Evolutionary conservation across 1,139 yeast genomes (phyloP), one percentile per base, ranked within the genome.

Genomic region (Kurtzmaniella natalensis): DNA sequence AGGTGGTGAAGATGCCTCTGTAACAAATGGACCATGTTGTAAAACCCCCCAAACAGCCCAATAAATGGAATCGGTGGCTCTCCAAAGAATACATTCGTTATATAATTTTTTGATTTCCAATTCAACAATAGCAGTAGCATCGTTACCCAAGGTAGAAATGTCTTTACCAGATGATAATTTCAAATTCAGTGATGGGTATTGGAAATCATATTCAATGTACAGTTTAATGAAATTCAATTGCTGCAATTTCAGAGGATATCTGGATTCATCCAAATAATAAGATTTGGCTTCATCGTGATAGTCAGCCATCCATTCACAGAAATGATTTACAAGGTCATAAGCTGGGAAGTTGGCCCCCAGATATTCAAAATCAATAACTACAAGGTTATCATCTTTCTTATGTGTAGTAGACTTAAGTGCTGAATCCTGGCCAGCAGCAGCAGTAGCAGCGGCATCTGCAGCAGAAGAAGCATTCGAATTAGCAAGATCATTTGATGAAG

Each of bases 11-110:
- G 28, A 32, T 8, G 37, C 25, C 3, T 43, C 33, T 1, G 47
- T 43, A 30, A 48, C 51, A 6, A 57, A 36, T 2, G 70, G 67
- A 3, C 84, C 84, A 50, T 76, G 72, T 57, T 85, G 95, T 29
- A 92, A 76, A 36, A 92, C 70, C 0, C 95, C 97, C 98, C 98
- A 92, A 18, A 88, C 54, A 18, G 83, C 72, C 98, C 98, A 92
- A 51, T 73, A 77, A 4, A 86, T 67, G 36, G 82, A 83, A 13
- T 78, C 94, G 0, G 87, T 66, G 1, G 94, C 77, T 48, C 96
- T 73, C 96, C 97, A 92, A 37, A 70, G 68, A 7, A 78, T 61
- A 28, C 81, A 72, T 43, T 85, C 85, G 45, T 81, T 77, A 50
- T 75, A 76, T 29, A 87, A 54, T 31, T 65, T 57, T 35, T 69